Conservation (phyloP, 2,329 filamentous ascomycete species). For the Fusarium anthophilum region DNA sequence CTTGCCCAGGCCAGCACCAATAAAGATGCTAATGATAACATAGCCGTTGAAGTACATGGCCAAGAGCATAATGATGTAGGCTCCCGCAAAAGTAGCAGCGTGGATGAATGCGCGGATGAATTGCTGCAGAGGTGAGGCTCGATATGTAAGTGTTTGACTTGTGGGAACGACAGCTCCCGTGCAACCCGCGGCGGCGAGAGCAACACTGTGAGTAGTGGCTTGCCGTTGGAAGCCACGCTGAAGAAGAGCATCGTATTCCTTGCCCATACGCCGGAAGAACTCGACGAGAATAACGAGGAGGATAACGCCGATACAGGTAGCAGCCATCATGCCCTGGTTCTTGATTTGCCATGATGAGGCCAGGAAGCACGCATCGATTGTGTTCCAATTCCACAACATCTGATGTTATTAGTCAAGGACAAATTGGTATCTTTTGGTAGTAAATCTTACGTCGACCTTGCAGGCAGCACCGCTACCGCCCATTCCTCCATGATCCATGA, state of each 20-base stretch:
- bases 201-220: constrained; percentile 37
- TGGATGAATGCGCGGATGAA: constrained; percentile 71
- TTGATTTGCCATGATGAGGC: constrained; percentile 75
- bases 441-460: constrained; percentile 46
- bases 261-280: constrained; percentile 72
- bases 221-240: constrained; percentile 58
- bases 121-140: constrained; percentile 72
- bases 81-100: constrained; percentile 75
- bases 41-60: constrained; percentile 74
- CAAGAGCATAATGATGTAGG: constrained; percentile 79
- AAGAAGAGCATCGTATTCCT: constrained; percentile 76
- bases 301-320: constrained; percentile 79
- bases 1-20: constrained; percentile 62
- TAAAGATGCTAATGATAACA: constrained; percentile 80
- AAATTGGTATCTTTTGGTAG: not conserved
- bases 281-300: constrained; percentile 77
- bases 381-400: constrained; percentile 86
- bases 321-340: constrained; percentile 78
- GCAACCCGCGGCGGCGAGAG: constrained; percentile 31
- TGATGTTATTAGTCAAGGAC: constrained; percentile 44
- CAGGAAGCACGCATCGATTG: constrained; percentile 77
- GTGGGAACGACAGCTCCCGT: constrained; percentile 37
- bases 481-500: constrained; percentile 33
- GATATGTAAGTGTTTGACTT: constrained; percentile 48
- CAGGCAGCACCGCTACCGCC: constrained; percentile 38